Evolutionary conservation across 768 basidiomycete species (phyloP).

Genomic region (Solioccasus polychromus): DNA sequence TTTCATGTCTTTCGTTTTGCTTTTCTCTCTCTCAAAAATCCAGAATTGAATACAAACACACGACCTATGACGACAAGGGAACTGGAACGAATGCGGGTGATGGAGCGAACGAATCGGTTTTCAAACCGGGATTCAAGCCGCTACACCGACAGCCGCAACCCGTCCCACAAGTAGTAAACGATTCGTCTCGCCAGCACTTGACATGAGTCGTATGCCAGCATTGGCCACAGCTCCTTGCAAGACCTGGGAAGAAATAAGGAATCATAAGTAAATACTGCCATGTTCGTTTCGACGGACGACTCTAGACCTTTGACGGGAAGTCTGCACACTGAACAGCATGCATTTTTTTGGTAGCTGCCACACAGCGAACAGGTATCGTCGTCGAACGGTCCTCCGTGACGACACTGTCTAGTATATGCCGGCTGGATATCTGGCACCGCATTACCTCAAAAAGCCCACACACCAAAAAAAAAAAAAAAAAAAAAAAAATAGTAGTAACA

Average conservation of each 20-base stretch:
- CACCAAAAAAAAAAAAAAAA: no score
- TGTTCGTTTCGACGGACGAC: no score
- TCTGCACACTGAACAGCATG: constrained; percentile 69
- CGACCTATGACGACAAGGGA: constrained; percentile 4
- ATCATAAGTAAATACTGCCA: neutral
- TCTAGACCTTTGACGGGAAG: constrained; percentile 71
- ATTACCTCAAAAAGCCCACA: constrained; percentile 1
- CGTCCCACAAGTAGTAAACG: constrained; percentile 54
- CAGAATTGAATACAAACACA: no score
- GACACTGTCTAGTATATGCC: constrained; percentile 47
- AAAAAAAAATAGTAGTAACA: neutral
- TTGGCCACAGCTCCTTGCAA: constrained; percentile 57
- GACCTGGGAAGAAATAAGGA: constrained; percentile 37
- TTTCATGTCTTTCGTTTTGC: constrained; percentile 2
- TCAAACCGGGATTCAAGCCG: constrained; percentile 14
- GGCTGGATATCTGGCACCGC: constrained; percentile 42
- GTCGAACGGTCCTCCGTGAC: constrained; percentile 31
- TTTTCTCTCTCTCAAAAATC: no score
- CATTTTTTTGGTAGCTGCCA: constrained; percentile 40
- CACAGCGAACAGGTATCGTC: constrained; percentile 43
- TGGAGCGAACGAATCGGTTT: constrained; percentile 4
- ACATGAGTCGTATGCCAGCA: constrained; percentile 68
- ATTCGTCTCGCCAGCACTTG: constrained; percentile 51
- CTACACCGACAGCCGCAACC: constrained; percentile 67
- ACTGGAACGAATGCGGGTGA: constrained; percentile 10